Conservation (phyloP, 345 rosid genomes). For the Gossypium mustelinum region DNA sequence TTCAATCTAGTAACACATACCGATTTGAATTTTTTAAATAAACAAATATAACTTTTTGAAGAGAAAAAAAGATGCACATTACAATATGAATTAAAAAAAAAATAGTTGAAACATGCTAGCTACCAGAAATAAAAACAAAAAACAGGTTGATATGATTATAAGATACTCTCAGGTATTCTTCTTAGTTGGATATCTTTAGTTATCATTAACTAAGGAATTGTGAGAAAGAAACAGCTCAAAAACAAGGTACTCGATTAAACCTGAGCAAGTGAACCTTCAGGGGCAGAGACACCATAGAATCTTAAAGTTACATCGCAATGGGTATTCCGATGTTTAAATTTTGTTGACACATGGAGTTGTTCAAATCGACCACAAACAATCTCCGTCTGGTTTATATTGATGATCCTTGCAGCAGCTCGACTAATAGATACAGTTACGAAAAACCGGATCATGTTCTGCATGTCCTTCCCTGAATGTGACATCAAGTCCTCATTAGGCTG, state of each 20-base stretch:
- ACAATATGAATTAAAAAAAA: not conserved
- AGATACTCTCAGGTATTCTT: not conserved
- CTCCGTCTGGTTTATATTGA: constrained; percentile 62
- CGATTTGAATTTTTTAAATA: not conserved
- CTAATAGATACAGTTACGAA: constrained; percentile 71
- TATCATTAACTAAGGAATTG: not conserved
- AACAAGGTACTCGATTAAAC: constrained; percentile 41
- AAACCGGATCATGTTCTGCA: constrained; percentile 75
- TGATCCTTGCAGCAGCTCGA: constrained; percentile 83
- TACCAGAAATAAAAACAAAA: not conserved
- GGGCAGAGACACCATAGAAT: constrained; percentile 91
- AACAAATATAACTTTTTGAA: not conserved
- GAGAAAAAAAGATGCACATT: not conserved
- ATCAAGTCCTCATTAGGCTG: constrained; percentile 75
- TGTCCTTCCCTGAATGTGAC: constrained; percentile 66
- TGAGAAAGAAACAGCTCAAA: not conserved
- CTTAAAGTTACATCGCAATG: constrained; percentile 70
- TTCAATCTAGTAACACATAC: not conserved
- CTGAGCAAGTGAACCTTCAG: constrained; percentile 98
- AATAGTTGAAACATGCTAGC: not conserved
- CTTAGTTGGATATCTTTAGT: not conserved
- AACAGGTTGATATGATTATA: not conserved
- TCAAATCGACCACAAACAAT: constrained; percentile 91
- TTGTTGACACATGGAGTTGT: constrained; percentile 78
- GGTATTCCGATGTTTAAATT: constrained; percentile 67